Conservation (phyloP, 768 basidiomycete species). For the Trametes gibbosa region DNA sequence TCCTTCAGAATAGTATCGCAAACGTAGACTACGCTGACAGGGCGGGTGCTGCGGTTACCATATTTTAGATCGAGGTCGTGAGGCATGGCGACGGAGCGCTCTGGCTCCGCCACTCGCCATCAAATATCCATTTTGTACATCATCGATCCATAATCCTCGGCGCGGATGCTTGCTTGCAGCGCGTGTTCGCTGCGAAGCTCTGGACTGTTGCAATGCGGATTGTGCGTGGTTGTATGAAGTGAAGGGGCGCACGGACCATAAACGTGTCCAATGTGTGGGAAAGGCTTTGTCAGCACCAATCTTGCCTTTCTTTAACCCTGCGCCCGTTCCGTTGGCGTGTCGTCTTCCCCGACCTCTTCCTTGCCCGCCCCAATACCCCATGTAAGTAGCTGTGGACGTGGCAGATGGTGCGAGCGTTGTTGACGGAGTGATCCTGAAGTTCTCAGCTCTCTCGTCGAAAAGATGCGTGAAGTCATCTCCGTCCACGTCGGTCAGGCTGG, state of each 20-base stretch:
- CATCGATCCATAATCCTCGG: neutral
- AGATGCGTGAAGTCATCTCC: slow-evolving; percentile 96
- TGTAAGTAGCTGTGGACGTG: slow-evolving; percentile 20
- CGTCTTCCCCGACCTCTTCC: slow-evolving; percentile 32
- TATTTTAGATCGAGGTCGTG: no score
- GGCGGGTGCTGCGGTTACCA: no score
- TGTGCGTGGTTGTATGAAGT: slow-evolving; percentile 10
- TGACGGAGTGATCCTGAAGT: slow-evolving; percentile 5
- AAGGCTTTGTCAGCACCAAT: slow-evolving; percentile 27
- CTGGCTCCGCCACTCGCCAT: neutral
- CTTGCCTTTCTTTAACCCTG: slow-evolving; percentile 41
- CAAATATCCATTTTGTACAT: neutral
- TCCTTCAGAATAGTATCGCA: no score
- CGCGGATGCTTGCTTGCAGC: neutral
- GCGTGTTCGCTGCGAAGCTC: neutral
- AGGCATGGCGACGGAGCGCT: neutral
- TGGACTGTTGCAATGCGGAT: slow-evolving; percentile 7
- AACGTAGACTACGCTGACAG: no score
- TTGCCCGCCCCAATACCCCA: slow-evolving; percentile 25
- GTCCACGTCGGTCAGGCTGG: slow-evolving; percentile 99
- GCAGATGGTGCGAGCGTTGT: neutral
- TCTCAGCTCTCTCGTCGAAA: slow-evolving; percentile 24
- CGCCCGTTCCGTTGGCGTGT: slow-evolving; percentile 31
- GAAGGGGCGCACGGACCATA: slow-evolving; percentile 20
- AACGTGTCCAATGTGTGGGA: slow-evolving; percentile 15